Evolutionary conservation across 768 basidiomycete genomes (phyloP), one percentile per base, ranked within the genome.

Genomic region (Amanita fuliginea): DNA sequence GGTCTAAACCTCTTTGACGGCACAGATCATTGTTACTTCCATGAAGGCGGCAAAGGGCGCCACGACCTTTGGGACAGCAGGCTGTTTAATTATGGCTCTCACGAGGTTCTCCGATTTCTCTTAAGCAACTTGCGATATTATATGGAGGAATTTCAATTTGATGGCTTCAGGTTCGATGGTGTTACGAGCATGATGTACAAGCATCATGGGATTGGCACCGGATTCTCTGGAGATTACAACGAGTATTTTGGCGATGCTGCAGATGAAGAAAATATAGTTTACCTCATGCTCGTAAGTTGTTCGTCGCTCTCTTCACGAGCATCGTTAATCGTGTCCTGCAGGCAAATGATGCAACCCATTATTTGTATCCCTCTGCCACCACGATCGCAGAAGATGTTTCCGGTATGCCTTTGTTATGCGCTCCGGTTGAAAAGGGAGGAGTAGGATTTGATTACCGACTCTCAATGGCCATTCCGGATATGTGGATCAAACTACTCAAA

Each of bases 141-240:
- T 72, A 80, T 98, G 66, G 95, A 99, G 52, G 87, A 90, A 60
- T 99, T 87, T 67, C 78, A 77, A 57, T 97, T 99, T 63, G 96
- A 98, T 59, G 96, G 96, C 9, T 99, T 97, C 78, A 73, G 96
- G 37, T 99, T 99, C 62, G 96, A 99, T 56, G 96, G 96, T 22
- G 96, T 99, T 42, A 99, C 96, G 3, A 94, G 91, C 61, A 98
- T 98, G 95, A 94, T 99, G 91, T 99, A 97, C 68, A 69, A 79
- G 46, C 96, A 99, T 61, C 96, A 98, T 65, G 96, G 96, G 8
- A 98, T 98, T 57, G 95, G 95, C 13, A 79, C 93, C 6, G 96
- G 95, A 14, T 99, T 99, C 69, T 95, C 92, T 36, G 94, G 95
- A 22, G 94, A 90, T 10, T 99, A 99, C 66, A 89, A 96, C 60